phyloP scores from a whole-genome alignment of 768 basidiomycete genomes.

The Rhizopogon vulgaris region DNA sequence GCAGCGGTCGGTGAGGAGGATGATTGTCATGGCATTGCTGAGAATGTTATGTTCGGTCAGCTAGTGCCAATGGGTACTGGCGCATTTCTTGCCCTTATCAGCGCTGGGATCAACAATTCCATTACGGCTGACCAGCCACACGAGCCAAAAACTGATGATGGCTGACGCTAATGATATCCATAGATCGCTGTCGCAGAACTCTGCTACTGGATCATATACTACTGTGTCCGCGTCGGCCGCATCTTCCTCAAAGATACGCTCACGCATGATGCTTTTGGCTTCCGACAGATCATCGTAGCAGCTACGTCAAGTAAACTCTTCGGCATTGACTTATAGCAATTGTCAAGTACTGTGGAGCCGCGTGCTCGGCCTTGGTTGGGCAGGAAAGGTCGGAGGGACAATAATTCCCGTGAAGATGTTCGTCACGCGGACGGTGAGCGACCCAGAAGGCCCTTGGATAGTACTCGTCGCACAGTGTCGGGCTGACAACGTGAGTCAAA shows the following conservation, averaged over 20 bases:
- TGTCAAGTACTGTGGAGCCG: slow-evolving; percentile 79
- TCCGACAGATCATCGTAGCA: slow-evolving; percentile 74
- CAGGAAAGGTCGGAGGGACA: slow-evolving; percentile 46
- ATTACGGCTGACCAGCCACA: no score
- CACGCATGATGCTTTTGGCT: slow-evolving; percentile 75
- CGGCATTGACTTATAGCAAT: slow-evolving; percentile 61
- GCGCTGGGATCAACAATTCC: no score
- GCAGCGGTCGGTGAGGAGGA: no score
- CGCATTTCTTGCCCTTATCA: no score
- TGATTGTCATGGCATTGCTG: no score
- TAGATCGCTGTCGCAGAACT: no score
- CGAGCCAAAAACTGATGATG: no score
- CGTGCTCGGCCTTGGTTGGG: slow-evolving; percentile 69
- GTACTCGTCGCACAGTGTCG: slow-evolving; percentile 56
- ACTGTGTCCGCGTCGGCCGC: slow-evolving; percentile 30
- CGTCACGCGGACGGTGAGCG: slow-evolving; percentile 39
- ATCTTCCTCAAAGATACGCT: slow-evolving; percentile 31
- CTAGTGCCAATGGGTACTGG: no score
- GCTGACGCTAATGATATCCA: no score
- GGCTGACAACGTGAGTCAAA: slow-evolving; percentile 51
- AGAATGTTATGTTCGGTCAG: no score
- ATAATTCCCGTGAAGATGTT: slow-evolving; percentile 60
- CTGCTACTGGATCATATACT: slow-evolving; percentile 50
- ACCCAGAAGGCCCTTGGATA: slow-evolving; percentile 45
- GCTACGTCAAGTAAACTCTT: slow-evolving; percentile 48